Conservation (phyloP, 352 stramenopile species). For the Stramenopiles sp. region DNA sequence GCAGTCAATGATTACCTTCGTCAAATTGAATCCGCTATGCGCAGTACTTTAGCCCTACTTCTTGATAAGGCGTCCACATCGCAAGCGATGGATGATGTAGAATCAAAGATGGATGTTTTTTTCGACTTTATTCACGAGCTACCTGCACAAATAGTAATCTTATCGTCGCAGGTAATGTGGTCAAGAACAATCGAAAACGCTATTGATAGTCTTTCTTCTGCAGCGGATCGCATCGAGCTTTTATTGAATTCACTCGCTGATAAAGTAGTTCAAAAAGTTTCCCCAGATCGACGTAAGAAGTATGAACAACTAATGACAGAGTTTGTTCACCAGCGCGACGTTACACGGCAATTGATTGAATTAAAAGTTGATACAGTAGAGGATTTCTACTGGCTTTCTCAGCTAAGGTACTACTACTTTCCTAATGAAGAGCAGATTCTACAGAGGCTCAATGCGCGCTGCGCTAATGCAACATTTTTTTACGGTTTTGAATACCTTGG, state of each 20-base stretch:
- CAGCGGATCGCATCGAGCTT: slow-evolving; percentile 30
- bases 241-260: slow-evolving; percentile 9
- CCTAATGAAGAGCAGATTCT: slow-evolving; percentile 47
- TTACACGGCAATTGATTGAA: slow-evolving; percentile 71
- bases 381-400: slow-evolving; percentile 97
- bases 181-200: slow-evolving; percentile 72
- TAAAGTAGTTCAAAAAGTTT: slow-evolving; percentile 20
- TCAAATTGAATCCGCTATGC: slow-evolving; percentile 90
- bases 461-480: slow-evolving; percentile 92
- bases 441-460: slow-evolving; percentile 82
- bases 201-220: slow-evolving; percentile 88
- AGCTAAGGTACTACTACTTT: slow-evolving; percentile 94
- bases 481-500: slow-evolving; percentile 99
- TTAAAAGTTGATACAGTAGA: slow-evolving; percentile 46
- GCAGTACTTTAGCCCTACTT: slow-evolving; percentile 76
- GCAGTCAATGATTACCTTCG: slow-evolving; percentile 84
- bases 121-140: slow-evolving; percentile 89
- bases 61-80: slow-evolving; percentile 71
- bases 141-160: slow-evolving; percentile 94
- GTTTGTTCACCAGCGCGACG: slow-evolving; percentile 97
- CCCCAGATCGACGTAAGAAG: slow-evolving; percentile 60
- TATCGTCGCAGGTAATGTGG: slow-evolving; percentile 93
- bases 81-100: slow-evolving; percentile 39
- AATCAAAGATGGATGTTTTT: slow-evolving; percentile 47
- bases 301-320: slow-evolving; percentile 99